phyloP scores from a whole-genome alignment of 2,329 filamentous ascomycete species.

The Aspergillus sp. region DNA sequence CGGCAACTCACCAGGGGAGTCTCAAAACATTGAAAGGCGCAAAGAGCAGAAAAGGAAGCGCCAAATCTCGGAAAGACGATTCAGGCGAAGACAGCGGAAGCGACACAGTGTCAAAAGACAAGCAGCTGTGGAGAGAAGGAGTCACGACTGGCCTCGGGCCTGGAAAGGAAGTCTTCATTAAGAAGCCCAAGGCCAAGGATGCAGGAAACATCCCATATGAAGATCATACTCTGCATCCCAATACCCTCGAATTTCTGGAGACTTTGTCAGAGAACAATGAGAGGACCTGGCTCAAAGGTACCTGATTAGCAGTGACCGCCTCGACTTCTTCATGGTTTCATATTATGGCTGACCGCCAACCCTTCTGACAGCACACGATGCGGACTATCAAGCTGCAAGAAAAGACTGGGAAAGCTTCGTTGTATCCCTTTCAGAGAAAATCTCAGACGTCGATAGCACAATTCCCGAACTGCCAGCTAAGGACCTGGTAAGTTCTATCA shows the following conservation, averaged over 20 bases:
- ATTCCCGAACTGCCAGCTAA: constrained; percentile 84
- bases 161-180: constrained; percentile 61
- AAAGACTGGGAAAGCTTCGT: constrained; percentile 82
- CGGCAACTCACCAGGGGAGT: background rate
- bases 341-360: constrained; percentile 5
- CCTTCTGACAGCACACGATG: constrained; percentile 65
- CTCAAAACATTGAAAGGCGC: background rate
- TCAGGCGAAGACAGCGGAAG: background rate
- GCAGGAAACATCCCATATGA: constrained; percentile 59
- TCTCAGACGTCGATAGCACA: constrained; percentile 73
- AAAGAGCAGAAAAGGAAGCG: background rate
- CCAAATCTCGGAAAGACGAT: background rate
- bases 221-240: constrained; percentile 60
- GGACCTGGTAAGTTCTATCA: constrained; percentile 60
- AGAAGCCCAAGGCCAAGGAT: constrained; percentile 62
- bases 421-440: constrained; percentile 66
- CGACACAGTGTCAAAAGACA: constrained; percentile 31
- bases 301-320: constrained; percentile 9
- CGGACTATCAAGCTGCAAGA: constrained; percentile 73
- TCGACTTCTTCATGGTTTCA: background rate
- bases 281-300: constrained; percentile 64
- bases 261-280: constrained; percentile 63
- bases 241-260: constrained; percentile 61
- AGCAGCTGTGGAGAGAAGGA: constrained; percentile 58
- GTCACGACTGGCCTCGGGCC: constrained; percentile 57